A percentile compares a stretch with the other conserved stretches of the same genome.
Evolutionary conservation across 257 asterid genomes (phyloP).

Genomic region (Ballota nigra): DNA sequence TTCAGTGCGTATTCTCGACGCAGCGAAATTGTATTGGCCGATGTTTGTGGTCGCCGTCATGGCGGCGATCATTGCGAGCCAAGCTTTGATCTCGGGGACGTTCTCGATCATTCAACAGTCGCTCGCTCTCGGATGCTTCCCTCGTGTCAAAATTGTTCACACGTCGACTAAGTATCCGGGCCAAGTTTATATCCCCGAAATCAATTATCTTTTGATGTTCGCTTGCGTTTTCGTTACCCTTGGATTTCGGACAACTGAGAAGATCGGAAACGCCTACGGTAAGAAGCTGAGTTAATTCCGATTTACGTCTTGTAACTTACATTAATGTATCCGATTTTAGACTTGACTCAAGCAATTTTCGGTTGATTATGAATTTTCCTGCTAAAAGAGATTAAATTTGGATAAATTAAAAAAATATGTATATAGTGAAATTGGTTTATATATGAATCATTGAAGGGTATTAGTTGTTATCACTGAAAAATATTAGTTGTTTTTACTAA

Average conservation of each 20-base stretch:
- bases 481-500: too few species aligned
- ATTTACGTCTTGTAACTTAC: too few species aligned
- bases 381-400: too few species aligned
- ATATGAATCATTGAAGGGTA: too few species aligned
- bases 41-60: conserved; percentile 47
- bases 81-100: conserved; percentile 57
- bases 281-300: too few species aligned
- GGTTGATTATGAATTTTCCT: too few species aligned
- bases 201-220: conserved; percentile 52
- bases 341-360: too few species aligned
- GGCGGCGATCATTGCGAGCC: conserved; percentile 61
- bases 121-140: conserved; percentile 55
- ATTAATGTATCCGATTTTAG: too few species aligned
- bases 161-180: conserved; percentile 48
- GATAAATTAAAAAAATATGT: too few species aligned
- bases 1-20: not conserved
- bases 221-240: conserved; percentile 48
- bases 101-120: conserved; percentile 62
- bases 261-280: conserved; percentile 67
- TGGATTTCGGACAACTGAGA: conserved; percentile 37
- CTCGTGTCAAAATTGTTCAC: conserved; percentile 53
- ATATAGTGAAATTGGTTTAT: too few species aligned
- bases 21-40: conserved; percentile 59
- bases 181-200: conserved; percentile 55
- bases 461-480: too few species aligned